These are phyloP conservation scores for Magnusiomyces ingens DNA, from an alignment of 1,139 yeast genomes.

Conservation along the genomic window DNA sequence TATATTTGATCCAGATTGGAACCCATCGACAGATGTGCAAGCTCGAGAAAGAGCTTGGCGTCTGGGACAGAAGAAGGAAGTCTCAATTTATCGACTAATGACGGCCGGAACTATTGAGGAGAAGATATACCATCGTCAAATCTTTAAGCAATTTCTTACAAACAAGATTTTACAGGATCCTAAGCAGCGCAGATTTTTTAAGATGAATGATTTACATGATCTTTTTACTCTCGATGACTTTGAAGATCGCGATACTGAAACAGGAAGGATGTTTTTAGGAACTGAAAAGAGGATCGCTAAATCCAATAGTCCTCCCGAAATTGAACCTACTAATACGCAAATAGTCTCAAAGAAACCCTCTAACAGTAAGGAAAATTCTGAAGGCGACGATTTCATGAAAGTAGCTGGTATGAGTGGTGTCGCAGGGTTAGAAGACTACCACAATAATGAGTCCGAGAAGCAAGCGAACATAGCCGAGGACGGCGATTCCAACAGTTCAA, in stretches of 20 bases:
- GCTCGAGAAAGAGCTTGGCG: constrained; percentile 98
- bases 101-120: constrained; percentile 96
- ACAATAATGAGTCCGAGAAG: constrained; percentile 27
- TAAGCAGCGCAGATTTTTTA: constrained; percentile 86
- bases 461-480: constrained; percentile 18
- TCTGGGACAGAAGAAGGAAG: constrained; percentile 88
- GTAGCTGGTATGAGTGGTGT: constrained; percentile 54
- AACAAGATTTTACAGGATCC: constrained; percentile 95
- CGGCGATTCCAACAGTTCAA: constrained; percentile 23
- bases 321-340: too few relatives aligned
- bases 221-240: constrained; percentile 77
- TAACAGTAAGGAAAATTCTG: constrained; percentile 30
- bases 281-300: constrained; percentile 34
- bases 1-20: constrained; percentile 97
- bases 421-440: constrained; percentile 46
- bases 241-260: constrained; percentile 50
- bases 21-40: constrained; percentile 94
- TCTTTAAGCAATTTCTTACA: constrained; percentile 87
- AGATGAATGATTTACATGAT: constrained; percentile 86
- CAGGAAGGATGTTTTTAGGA: constrained; percentile 60
- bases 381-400: constrained; percentile 40
- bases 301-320: constrained; percentile 14
- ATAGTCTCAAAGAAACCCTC: constrained; percentile 30
- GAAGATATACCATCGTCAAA: constrained; percentile 92
- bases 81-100: constrained; percentile 86